phyloP scores from a whole-genome alignment of 148 eudicot species.

The Chenopodium formosanum region DNA sequence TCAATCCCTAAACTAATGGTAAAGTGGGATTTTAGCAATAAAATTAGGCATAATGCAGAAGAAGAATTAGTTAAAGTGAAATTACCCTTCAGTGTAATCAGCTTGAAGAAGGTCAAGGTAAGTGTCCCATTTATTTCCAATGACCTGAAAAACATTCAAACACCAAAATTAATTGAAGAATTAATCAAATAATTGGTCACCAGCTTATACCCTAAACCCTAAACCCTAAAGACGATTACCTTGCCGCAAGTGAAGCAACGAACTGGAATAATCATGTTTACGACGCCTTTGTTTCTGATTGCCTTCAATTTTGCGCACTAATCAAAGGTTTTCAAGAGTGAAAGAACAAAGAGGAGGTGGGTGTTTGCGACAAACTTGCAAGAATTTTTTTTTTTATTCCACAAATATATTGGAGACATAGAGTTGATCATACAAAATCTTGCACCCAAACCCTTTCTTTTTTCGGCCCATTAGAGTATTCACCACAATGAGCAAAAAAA shows the following conservation, averaged over 20 bases:
- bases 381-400: too few relatives aligned
- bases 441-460: too few relatives aligned
- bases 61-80: background rate
- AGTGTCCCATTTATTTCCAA: constrained; percentile 95
- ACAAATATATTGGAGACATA: too few relatives aligned
- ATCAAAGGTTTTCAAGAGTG: too few relatives aligned
- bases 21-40: background rate
- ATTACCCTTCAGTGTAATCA: constrained; percentile 87
- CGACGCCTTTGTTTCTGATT: too few relatives aligned
- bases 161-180: background rate
- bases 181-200: constrained; percentile 8
- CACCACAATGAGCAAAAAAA: too few relatives aligned
- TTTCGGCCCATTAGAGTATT: too few relatives aligned
- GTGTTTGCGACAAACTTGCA: too few relatives aligned
- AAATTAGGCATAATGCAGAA: background rate
- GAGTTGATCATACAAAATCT: too few relatives aligned
- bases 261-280: constrained; percentile 57
- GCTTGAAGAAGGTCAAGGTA: constrained; percentile 95
- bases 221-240: constrained; percentile 20
- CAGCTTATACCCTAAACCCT: background rate
- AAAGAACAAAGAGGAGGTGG: too few relatives aligned
- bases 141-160: constrained; percentile 43
- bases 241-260: constrained; percentile 71
- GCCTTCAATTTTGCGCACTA: too few relatives aligned
- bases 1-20: background rate